Conservation (phyloP, 2,329 filamentous ascomycete species). For the Emergomyces africanus region DNA sequence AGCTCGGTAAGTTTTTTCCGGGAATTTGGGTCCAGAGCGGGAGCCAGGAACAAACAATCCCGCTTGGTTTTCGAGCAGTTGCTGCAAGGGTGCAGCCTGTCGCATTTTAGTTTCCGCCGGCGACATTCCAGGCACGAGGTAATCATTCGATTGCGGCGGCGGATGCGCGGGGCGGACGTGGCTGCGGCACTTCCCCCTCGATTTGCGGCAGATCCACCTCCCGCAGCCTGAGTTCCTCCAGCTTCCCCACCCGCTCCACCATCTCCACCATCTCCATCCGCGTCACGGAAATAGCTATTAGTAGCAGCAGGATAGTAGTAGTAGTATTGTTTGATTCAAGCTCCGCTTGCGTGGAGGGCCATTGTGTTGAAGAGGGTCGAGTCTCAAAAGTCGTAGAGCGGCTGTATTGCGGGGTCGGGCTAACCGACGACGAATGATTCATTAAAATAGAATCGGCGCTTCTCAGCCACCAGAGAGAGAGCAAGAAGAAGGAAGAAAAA, state of each 20-base stretch:
- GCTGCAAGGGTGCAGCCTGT: conserved; percentile 56
- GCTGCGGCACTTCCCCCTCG: background rate
- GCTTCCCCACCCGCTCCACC: background rate
- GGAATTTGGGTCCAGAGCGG: conserved; percentile 54
- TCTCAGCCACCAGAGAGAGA: background rate
- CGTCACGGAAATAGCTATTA: background rate
- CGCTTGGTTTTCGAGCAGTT: conserved; percentile 41
- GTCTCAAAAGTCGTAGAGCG: background rate
- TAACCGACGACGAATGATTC: background rate
- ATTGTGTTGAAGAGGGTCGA: background rate
- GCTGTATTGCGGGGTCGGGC: background rate
- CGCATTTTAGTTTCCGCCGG: conserved; percentile 63
- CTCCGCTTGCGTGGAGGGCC: background rate
- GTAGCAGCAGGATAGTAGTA: too few species aligned
- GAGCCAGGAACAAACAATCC: conserved; percentile 52
- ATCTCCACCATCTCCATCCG: background rate
- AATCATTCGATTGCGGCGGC: conserved; percentile 55
- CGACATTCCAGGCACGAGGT: conserved; percentile 58
- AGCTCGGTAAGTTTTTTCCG: conserved; percentile 61
- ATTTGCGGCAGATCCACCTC: background rate
- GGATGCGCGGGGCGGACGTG: conserved; percentile 26
- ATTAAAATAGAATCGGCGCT: background rate
- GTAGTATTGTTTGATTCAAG: too few species aligned
- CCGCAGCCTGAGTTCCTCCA: background rate
- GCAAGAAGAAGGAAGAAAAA: background rate